Conservation (phyloP, 1,139 yeast genomes). For the Kodamaea derodonti region DNA sequence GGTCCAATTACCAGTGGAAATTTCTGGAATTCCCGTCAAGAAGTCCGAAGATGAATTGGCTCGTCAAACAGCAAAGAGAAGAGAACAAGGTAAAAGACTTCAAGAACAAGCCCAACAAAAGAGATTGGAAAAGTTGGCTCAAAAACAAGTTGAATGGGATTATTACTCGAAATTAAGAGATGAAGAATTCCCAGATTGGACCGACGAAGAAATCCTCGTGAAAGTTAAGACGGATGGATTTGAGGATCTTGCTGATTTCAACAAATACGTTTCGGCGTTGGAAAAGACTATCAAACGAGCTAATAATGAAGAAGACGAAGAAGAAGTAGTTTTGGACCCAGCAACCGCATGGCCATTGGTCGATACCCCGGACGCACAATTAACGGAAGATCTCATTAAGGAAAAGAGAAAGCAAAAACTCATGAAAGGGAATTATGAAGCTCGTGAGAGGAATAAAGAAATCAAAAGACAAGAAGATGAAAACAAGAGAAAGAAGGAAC, state of each 20-base stretch:
- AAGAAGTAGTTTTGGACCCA: constrained; percentile 49
- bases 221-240: constrained; percentile 72
- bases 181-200: constrained; percentile 44
- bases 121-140: constrained; percentile 71
- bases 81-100: constrained; percentile 81
- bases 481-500: constrained; percentile 49
- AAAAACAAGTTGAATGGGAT: constrained; percentile 76
- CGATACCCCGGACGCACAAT: constrained; percentile 78
- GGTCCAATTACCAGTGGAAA: constrained; percentile 73
- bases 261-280: constrained; percentile 60
- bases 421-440: constrained; percentile 83
- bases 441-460: constrained; percentile 76
- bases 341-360: constrained; percentile 66
- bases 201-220: constrained; percentile 28
- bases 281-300: constrained; percentile 70
- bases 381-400: constrained; percentile 73
- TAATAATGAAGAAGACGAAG: constrained; percentile 47
- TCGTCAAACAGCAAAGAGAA: constrained; percentile 71
- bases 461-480: constrained; percentile 61
- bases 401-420: constrained; percentile 84
- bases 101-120: constrained; percentile 92
- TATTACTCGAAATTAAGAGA: constrained; percentile 61
- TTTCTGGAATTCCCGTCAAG: constrained; percentile 46
- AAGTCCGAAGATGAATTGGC: constrained; percentile 83
- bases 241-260: constrained; percentile 67